Base-by-base conservation (phyloP, 306 rosid species). In the Begonia peltatifolia region DNA sequence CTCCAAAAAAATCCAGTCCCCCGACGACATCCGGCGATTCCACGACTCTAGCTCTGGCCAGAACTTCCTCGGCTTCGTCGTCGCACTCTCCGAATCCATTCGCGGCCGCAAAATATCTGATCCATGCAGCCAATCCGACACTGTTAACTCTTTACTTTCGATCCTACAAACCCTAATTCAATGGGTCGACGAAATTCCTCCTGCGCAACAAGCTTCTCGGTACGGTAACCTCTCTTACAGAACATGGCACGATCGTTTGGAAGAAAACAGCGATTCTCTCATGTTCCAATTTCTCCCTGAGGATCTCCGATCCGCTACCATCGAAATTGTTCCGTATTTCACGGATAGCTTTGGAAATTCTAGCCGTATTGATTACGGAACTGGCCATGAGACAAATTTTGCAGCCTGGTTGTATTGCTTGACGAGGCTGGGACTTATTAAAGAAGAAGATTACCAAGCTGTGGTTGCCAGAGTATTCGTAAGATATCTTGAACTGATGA, bases 331-430 rank as follows among this genome's bases (percentile, higher is more conserved):
- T 16, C 86, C 94, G 0, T 90, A 90, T 56, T 83, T 90, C 64
- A 23, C 77, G 0, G 99, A 90, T 14, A 58, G 92, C 47, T 86
- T 90, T 2, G 99, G 99, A 4, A 90, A 90, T 46, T 8, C 92
- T 5, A 80, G 84, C 72, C 73, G 99, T 14, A 86, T 90, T 63
- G 99, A 90, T 55, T 90, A 78, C 11, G 99, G 99, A 2, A 92
- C 99, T 0, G 99, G 99, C 4, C 99, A 92, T 56, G 99, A 92
- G 68, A 83, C 99, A 8, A 86, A 92, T 68, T 92, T 92, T 38
- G 84, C 81, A 2, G 94, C 94, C 30, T 92, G 95, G 96, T 56
- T 92, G 17, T 92, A 92, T 65, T 81, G 96, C 60, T 44, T 86
- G 18, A 70, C 96, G 16, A 69, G 94, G 16, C 59, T 83, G 67